Evolutionary conservation across 2,329 filamentous ascomycete genomes (phyloP).

Genomic region (Geosmithia putterillii): DNA sequence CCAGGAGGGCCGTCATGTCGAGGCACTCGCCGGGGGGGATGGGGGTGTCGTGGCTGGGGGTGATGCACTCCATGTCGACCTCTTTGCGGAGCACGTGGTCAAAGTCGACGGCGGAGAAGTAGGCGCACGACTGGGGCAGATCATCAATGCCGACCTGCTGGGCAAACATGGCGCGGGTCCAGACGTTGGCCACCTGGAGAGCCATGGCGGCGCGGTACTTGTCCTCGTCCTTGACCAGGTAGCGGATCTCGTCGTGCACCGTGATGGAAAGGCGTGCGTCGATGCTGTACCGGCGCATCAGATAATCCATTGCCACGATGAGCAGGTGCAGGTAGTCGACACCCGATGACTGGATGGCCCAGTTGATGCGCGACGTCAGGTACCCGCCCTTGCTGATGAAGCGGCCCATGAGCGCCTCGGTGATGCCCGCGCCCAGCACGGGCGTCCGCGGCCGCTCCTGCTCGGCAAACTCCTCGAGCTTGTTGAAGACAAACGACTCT

Average conservation of each 20-base stretch:
- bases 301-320: conserved; percentile 88
- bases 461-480: conserved; percentile 93
- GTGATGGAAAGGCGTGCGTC: conserved; percentile 80
- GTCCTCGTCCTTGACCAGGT: conserved; percentile 75
- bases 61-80: conserved; percentile 95
- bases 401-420: conserved; percentile 80
- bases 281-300: conserved; percentile 75
- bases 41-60: conserved; percentile 66
- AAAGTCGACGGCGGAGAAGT: conserved; percentile 91
- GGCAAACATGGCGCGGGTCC: conserved; percentile 94
- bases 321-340: conserved; percentile 95
- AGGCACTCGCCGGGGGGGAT: conserved; percentile 81
- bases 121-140: conserved; percentile 85
- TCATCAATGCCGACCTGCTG: conserved; percentile 96
- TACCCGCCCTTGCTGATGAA: conserved; percentile 85
- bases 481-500: conserved; percentile 97
- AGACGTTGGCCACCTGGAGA: conserved; percentile 84
- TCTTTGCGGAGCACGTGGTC: conserved; percentile 95
- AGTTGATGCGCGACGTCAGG: conserved; percentile 94
- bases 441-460: conserved; percentile 85
- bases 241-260: conserved; percentile 95
- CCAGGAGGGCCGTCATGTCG: conserved; percentile 68
- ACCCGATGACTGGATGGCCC: conserved; percentile 95
- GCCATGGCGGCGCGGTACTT: conserved; percentile 87
- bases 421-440: conserved; percentile 88